Base-by-base conservation (phyloP, 192 early-diverging fungal species). In the Coemansia sp. region DNA sequence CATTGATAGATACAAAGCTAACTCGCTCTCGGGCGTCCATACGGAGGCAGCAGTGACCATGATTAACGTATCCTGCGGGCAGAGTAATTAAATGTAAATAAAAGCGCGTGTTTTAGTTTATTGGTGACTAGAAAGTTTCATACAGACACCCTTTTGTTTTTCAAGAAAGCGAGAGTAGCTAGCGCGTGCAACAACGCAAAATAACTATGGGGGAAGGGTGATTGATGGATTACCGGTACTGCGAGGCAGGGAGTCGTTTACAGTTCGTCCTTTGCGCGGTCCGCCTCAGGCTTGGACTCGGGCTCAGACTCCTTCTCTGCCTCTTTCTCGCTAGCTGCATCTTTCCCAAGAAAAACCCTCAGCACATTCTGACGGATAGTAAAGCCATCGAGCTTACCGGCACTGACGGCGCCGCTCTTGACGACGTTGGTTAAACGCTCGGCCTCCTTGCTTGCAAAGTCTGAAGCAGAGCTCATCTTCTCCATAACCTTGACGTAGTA, bases 401-500 rank as follows among this genome's bases (percentile, higher is more conserved):
- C 62, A 59, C 87, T 86, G 24, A 94, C 78, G 56, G 86, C 88
- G 14, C 88, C 90, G 46, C 81, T 79, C 59, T 79, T 84, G 42
- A 91, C 65, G 57, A 98, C 89, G 78, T 92, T 94, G 9, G 86
- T 73, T 50, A 98, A 80, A 59, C 96, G 88, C 33, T 87, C 86
- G 52, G 87, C 83, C 82, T 98, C 96, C 63, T 87, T 94, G 14
- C 59, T 80, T 39, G 89, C 66, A 83, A 91, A 98, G 59, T 86
- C 88, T 0, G 84, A 85, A 6, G 87, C 86, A 23, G 84, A 80
- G 57, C 75, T 59, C 59, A 91, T 85, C 84, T 97, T 96, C 77
- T 94, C 88, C 89, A 97, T 93, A 63, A 93, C 88, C 76, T 95
- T 97, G 71, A 82, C 75, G 68, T 98, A 98, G 85, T 95, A 97